These are phyloP conservation scores for Pelargonium citronellum DNA, from an alignment of 441 rosid genomes.

Conservation along the genomic window DNA sequence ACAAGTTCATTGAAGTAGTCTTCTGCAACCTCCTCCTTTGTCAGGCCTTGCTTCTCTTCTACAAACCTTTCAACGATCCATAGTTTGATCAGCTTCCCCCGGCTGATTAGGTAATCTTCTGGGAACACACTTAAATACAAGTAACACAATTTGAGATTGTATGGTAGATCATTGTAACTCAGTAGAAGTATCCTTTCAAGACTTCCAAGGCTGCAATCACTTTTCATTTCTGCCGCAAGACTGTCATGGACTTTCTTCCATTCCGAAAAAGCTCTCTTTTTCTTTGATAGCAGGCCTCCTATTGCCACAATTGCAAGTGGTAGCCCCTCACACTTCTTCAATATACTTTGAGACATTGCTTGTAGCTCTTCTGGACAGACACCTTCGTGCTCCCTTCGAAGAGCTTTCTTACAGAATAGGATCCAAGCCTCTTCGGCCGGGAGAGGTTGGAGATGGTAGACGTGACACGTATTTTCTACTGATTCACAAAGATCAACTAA, in stretches of 20 bases:
- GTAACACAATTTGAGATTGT: constrained; percentile 16
- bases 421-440: constrained; percentile 28
- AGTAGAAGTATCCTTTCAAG: constrained; percentile 13
- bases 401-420: constrained; percentile 23
- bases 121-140: constrained; percentile 19
- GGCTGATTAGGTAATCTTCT: constrained; percentile 9
- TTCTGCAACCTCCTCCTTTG: constrained; percentile 21
- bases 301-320: constrained; percentile 25
- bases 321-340: constrained; percentile 19
- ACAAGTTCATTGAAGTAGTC: constrained; percentile 19
- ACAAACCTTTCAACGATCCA: constrained; percentile 24
- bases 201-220: constrained; percentile 14
- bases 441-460: constrained; percentile 27
- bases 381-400: neutral
- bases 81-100: constrained; percentile 7
- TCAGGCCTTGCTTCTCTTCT: constrained; percentile 17
- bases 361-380: constrained; percentile 7
- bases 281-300: constrained; percentile 18
- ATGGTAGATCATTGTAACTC: constrained; percentile 20
- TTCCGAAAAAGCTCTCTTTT: neutral
- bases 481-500: constrained; percentile 22
- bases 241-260: constrained; percentile 8
- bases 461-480: constrained; percentile 21
- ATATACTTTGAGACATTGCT: constrained; percentile 13
- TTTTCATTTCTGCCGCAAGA: constrained; percentile 12